These are phyloP conservation scores for Dactylellina cionopaga DNA, from an alignment of 2,329 filamentous ascomycete genomes.

Conservation along the genomic window DNA sequence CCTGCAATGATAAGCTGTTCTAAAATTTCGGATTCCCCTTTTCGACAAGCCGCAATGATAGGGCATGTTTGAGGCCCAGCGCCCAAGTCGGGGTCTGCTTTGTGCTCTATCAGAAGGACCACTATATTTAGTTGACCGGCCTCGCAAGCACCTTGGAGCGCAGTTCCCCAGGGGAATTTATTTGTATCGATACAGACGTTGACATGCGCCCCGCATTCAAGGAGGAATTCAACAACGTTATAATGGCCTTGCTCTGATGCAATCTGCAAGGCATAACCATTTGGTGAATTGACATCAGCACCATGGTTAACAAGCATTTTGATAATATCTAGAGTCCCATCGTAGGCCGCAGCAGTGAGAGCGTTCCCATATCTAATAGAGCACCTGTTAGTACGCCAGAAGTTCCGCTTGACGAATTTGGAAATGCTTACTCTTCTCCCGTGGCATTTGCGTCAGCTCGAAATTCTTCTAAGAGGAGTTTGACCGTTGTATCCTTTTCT, in stretches of 20 bases:
- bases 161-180: constrained; percentile 60
- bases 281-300: constrained; percentile 20
- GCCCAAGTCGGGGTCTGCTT: constrained; percentile 61
- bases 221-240: constrained; percentile 21
- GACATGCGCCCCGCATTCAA: constrained; percentile 30
- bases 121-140: constrained; percentile 60
- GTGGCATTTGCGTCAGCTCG: constrained; percentile 61
- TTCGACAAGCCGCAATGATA: constrained; percentile 60
- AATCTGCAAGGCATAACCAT: constrained; percentile 39
- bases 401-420: neutral
- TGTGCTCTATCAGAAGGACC: constrained; percentile 60
- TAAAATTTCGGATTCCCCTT: constrained; percentile 60
- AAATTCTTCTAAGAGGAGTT: constrained; percentile 60
- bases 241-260: constrained; percentile 33
- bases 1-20: constrained; percentile 59
- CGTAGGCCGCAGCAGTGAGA: constrained; percentile 44
- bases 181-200: constrained; percentile 58
- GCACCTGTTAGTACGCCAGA: constrained; percentile 57
- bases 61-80: constrained; percentile 59
- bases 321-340: constrained; percentile 6
- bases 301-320: constrained; percentile 38
- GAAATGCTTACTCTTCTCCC: constrained; percentile 59
- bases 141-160: constrained; percentile 62
- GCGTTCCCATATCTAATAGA: constrained; percentile 54
- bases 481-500: constrained; percentile 61